Evolutionary conservation across 2,329 filamentous ascomycete species (phyloP).

Genomic region (Fusarium napiforme): DNA sequence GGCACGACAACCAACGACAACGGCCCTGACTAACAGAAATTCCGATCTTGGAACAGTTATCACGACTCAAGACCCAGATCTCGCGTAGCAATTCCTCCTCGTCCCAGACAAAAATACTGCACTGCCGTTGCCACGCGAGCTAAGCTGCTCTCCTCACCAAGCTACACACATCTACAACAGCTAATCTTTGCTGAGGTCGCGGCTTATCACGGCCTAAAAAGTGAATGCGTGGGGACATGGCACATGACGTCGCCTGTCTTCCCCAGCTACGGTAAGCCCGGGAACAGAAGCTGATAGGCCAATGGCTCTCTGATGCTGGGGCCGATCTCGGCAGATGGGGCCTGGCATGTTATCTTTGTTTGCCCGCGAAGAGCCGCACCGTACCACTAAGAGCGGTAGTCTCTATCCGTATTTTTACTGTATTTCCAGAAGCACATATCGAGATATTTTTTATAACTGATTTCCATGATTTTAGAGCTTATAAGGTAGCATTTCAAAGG

Average conservation of each 20-base stretch:
- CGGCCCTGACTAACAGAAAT: slow-evolving; percentile 33
- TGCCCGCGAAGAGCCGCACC: slow-evolving; percentile 44
- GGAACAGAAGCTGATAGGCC: slow-evolving; percentile 33
- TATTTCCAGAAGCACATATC: neutral
- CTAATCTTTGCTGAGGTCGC: slow-evolving; percentile 31
- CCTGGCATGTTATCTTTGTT: slow-evolving; percentile 23
- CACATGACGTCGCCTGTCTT: slow-evolving; percentile 42
- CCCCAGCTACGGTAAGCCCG: slow-evolving; percentile 27
- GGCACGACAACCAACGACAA: slow-evolving; percentile 7
- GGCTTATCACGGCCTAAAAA: slow-evolving; percentile 48
- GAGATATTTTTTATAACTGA: neutral
- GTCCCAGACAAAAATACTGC: neutral
- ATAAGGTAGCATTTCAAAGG: neutral
- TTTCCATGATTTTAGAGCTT: neutral
- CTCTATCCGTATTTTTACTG: neutral
- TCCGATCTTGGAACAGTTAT: slow-evolving; percentile 23
- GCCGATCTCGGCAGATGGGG: slow-evolving; percentile 40
- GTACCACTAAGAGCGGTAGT: neutral
- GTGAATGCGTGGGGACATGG: slow-evolving; percentile 20
- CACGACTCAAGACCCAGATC: slow-evolving; percentile 12
- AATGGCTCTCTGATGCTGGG: slow-evolving; percentile 36
- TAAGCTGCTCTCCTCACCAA: slow-evolving; percentile 13
- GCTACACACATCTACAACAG: slow-evolving; percentile 1
- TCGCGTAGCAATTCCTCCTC: slow-evolving; percentile 23
- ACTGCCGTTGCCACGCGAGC: slow-evolving; percentile 25